Conservation (phyloP, 495 filamentous ascomycete genomes). For the Penicillium herquei region DNA sequence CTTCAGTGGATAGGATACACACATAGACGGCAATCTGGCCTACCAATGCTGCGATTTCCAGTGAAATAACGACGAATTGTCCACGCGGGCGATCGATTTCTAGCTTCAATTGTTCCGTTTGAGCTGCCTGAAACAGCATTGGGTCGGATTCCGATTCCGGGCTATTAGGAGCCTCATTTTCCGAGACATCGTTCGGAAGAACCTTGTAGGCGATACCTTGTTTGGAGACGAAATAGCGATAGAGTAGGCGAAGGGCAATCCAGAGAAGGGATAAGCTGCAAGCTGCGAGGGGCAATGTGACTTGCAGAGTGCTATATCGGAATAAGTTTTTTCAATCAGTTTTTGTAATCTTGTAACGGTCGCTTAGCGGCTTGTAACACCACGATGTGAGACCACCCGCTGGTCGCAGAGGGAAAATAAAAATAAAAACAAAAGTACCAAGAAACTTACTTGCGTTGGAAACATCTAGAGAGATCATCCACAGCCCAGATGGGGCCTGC, state of each 20-base stretch:
- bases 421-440: no score
- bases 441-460: constrained; percentile 72
- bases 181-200: constrained; percentile 38
- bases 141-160: constrained; percentile 48
- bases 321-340: constrained; percentile 16
- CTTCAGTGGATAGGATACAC: constrained; percentile 52
- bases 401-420: no score
- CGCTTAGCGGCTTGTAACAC: not conserved
- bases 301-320: constrained; percentile 71
- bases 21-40: constrained; percentile 68
- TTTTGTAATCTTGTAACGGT: constrained; percentile 1
- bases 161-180: constrained; percentile 47
- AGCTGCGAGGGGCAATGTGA: constrained; percentile 73
- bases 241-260: constrained; percentile 54
- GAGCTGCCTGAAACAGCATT: constrained; percentile 60
- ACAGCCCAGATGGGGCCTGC: constrained; percentile 75
- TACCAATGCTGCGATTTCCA: constrained; percentile 74
- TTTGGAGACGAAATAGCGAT: constrained; percentile 46
- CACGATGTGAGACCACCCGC: not conserved
- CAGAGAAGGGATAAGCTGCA: constrained; percentile 68
- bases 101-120: constrained; percentile 65
- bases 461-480: constrained; percentile 88
- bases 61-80: constrained; percentile 62
- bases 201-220: constrained; percentile 34
- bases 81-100: constrained; percentile 74